Evolutionary conservation across 768 basidiomycete genomes (phyloP).

Genomic region (Lactifluus pinguis): DNA sequence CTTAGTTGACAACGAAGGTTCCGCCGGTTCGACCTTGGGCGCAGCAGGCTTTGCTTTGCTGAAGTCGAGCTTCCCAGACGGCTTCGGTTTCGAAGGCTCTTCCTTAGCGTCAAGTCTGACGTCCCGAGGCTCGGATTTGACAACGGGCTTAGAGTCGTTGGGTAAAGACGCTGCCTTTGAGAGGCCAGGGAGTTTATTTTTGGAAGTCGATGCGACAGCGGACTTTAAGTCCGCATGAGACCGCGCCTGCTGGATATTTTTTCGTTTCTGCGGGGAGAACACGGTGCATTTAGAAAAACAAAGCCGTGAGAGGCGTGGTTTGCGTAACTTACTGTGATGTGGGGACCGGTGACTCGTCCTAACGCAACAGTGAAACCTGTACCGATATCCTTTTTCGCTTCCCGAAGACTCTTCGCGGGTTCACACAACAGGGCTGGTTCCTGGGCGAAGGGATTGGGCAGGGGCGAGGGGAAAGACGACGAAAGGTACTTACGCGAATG

Average conservation of each 20-base stretch:
- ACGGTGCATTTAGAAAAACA: neutral
- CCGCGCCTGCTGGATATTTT: neutral
- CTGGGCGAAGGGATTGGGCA: conserved; percentile 23
- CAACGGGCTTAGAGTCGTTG: conserved; percentile 18
- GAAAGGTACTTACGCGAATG: conserved; percentile 38
- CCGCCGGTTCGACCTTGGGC: conserved; percentile 17
- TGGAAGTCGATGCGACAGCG: conserved; percentile 13
- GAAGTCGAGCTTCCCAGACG: conserved; percentile 47
- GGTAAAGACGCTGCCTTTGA: conserved; percentile 5
- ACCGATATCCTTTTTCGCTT: neutral
- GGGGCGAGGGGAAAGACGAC: neutral
- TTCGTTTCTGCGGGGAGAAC: neutral
- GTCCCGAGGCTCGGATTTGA: conserved; percentile 23
- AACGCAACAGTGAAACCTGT: neutral
- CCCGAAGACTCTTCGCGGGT: conserved; percentile 13
- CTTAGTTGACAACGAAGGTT: conserved; percentile 8
- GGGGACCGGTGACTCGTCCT: conserved; percentile 13
- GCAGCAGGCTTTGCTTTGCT: conserved; percentile 17
- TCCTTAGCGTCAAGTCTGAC: conserved; percentile 22
- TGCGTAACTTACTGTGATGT: conserved; percentile 9
- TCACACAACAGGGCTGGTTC: conserved; percentile 34
- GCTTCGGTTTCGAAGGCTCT: conserved; percentile 26
- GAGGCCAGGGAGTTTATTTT: conserved; percentile 10
- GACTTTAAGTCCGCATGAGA: neutral
- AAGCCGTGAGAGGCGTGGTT: neutral